A percentile compares a stretch with the other conserved stretches of the same genome.
Conservation (phyloP, 2,329 filamentous ascomycete species). For the Metarhizium humberi region DNA sequence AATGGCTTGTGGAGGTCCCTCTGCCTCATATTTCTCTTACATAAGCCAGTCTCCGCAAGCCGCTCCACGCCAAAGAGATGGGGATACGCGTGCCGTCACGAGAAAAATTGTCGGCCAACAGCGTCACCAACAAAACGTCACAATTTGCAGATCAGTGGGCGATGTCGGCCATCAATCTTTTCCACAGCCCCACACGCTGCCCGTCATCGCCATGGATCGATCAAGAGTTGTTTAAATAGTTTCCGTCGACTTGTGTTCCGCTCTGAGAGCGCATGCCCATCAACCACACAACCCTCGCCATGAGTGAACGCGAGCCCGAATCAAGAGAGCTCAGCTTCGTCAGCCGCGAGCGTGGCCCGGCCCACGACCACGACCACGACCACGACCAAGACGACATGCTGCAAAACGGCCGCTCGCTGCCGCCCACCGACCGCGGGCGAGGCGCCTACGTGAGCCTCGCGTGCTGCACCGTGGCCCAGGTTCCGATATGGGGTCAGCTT, state of each 20-base stretch:
- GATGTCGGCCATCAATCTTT: neutral
- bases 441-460: constrained; percentile 19
- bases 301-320: neutral
- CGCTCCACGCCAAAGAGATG: too few species aligned
- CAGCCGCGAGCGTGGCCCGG: neutral
- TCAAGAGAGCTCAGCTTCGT: neutral
- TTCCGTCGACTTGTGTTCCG: too few species aligned
- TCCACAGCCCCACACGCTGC: neutral
- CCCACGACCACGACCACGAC: neutral
- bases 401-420: constrained; percentile 8
- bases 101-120: neutral
- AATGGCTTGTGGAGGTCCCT: too few species aligned
- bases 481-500: too few species aligned
- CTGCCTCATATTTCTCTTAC: too few species aligned
- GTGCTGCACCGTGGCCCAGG: constrained; percentile 37
- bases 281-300: neutral
- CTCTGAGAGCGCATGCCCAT: too few species aligned
- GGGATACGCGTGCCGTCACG: too few species aligned
- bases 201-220: neutral
- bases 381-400: neutral
- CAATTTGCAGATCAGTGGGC: neutral
- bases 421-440: constrained; percentile 19
- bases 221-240: too few species aligned
- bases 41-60: too few species aligned
- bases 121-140: neutral